Conservation (phyloP, 2,329 filamentous ascomycete genomes). For the Sporothrix euskadiensis region DNA sequence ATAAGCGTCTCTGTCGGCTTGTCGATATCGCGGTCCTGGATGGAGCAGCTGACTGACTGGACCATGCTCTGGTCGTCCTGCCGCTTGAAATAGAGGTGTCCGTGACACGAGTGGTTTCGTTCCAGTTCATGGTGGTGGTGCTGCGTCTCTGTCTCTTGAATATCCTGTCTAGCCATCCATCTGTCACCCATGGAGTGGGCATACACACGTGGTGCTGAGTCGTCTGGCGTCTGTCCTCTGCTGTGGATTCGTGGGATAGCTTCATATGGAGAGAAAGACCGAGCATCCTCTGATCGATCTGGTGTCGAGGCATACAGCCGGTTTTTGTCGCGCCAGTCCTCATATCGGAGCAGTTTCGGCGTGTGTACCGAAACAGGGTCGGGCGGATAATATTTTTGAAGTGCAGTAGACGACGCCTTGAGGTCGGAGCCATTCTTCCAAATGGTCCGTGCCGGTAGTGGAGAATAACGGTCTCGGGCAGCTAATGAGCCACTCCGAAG, state of each 20-base stretch:
- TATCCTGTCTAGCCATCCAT: not conserved
- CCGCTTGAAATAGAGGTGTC: not conserved
- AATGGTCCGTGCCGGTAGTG: not conserved
- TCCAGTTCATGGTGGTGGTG: not conserved
- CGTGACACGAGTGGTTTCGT: not conserved
- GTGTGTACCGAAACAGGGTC: not conserved
- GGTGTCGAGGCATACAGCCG: not conserved
- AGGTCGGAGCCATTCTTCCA: slow-evolving; percentile 29
- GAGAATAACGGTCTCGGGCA: not conserved
- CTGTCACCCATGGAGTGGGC: not conserved
- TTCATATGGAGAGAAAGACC: not conserved
- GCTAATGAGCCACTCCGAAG: not conserved
- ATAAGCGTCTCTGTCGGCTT: slow-evolving; percentile 39
- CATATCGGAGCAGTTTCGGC: not conserved
- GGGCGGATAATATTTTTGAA: not conserved
- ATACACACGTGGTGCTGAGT: not conserved
- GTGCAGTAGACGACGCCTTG: slow-evolving; percentile 12
- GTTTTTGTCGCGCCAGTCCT: slow-evolving; percentile 15
- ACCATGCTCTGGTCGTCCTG: not conserved
- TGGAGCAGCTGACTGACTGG: not conserved
- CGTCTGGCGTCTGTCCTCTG: not conserved
- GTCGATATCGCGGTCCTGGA: slow-evolving; percentile 39
- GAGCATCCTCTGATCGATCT: not conserved
- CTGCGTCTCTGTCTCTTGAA: not conserved
- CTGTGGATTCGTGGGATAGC: not conserved